These are phyloP conservation scores for Emiliania huxleyi DNA, from an alignment of 78 protist species.

Conservation along the genomic window DNA sequence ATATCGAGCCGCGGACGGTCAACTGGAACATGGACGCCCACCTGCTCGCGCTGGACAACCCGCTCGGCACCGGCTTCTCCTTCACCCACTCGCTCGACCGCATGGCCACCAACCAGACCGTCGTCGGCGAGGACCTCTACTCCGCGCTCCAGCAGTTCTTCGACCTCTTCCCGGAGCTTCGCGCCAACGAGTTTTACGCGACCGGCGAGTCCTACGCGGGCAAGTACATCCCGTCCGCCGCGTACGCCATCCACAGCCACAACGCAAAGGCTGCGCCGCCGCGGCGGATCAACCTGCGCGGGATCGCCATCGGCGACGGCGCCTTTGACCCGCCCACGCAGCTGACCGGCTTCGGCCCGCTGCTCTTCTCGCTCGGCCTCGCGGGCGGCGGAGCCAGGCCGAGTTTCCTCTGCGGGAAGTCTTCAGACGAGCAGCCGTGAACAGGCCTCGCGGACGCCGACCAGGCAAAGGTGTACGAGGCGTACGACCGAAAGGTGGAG, in stretches of 20 bases:
- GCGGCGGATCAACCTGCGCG: background rate
- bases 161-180: background rate
- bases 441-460: background rate
- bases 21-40: constrained; percentile 14
- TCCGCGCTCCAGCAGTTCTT: background rate
- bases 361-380: background rate
- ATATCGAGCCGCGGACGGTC: background rate
- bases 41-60: constrained; percentile 54
- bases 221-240: background rate
- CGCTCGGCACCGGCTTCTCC: constrained; percentile 53
- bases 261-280: background rate
- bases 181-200: background rate
- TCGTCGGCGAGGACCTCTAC: background rate
- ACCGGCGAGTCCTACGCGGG: constrained; percentile 23
- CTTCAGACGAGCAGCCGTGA: too few relatives aligned
- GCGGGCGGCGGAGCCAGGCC: background rate
- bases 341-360: background rate
- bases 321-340: background rate
- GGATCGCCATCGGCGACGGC: constrained; percentile 32
- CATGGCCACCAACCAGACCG: constrained; percentile 22
- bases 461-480: background rate
- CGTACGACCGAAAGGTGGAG: background rate
- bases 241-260: background rate
- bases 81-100: background rate
- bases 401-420: too few relatives aligned